Conservation (phyloP, 2,329 filamentous ascomycete genomes). For the Xylariaceae sp. region DNA sequence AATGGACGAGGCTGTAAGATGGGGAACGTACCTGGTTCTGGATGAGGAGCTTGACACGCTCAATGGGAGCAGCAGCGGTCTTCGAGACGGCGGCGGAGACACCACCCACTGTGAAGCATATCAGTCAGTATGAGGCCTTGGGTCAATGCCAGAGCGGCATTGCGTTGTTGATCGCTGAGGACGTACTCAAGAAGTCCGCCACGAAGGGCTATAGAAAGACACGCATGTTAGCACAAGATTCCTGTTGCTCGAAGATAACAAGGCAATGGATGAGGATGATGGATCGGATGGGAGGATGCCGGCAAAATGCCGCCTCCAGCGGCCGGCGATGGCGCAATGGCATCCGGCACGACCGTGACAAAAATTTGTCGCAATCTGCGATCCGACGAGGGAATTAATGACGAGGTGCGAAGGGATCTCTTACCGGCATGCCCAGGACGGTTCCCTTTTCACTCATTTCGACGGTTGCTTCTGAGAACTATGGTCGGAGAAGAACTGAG, state of each 20-base stretch:
- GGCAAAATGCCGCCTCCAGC: neutral
- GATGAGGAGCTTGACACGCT: conserved; percentile 99
- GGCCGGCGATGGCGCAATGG: conserved; percentile 10
- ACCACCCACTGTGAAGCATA: conserved; percentile 81
- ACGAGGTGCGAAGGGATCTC: conserved; percentile 13
- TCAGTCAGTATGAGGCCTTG: neutral
- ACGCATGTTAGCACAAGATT: conserved; percentile 33
- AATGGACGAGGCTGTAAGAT: neutral
- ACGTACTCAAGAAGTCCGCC: conserved; percentile 97
- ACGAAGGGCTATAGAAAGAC: conserved; percentile 69
- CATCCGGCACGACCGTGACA: conserved; percentile 22
- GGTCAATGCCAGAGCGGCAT: neutral
- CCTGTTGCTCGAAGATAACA: conserved; percentile 1
- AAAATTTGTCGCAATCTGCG: conserved; percentile 6
- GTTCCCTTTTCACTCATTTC: conserved; percentile 53
- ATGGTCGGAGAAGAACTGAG: conserved; percentile 44
- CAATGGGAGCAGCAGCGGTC: conserved; percentile 98
- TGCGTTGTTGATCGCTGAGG: conserved; percentile 32
- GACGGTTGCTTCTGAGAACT: conserved; percentile 38
- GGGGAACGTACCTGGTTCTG: conserved; percentile 94
- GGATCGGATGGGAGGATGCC: neutral
- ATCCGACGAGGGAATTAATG: conserved; percentile 21
- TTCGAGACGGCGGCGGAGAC: conserved; percentile 99
- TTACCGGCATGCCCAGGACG: conserved; percentile 63
- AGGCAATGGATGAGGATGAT: neutral